Base-by-base conservation (phyloP, 768 basidiomycete genomes). In the Dictyophora rubrovolvata region DNA sequence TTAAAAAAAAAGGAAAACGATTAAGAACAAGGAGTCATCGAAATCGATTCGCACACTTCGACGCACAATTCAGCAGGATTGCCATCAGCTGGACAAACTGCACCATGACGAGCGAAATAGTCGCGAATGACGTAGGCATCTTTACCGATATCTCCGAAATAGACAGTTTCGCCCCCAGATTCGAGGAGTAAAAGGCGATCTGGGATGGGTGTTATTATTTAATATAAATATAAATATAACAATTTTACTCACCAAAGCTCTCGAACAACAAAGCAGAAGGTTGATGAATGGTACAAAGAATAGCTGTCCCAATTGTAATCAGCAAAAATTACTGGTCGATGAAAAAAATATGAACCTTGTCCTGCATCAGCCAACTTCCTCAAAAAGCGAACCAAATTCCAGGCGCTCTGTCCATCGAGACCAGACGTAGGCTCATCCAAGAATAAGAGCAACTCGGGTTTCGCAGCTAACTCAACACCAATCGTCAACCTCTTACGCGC, bases 221-320 rank as follows among this genome's bases (percentile, higher is more conserved):
- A 42, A 83, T n/a, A 22, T 20, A 11, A n/a, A 2, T 22, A 21
- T 18, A 48, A 53, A 0, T 23, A n/a, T 18, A 33, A 46, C 18
- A 35, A 28, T n/a, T 16, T 8, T 14, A 37, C 59, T 23, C 79
- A 63, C 87, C 93, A 64, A 96, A 94, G 65, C 84, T 84, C 69
- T 92, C 86, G 71, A 95, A 94, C 1, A 95, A 74, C 18, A 91
- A 77, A 2, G 89, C 83, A 2, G 89, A 90, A 2, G 91, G 91
- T 63, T 93, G 91, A 62, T 92, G 90, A 64, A 93, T 91, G 3
- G 89, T 94, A 71, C 90, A 93, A 14, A 94, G 78, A 65, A 93
- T 93, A 48, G 89, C 87, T 51, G 46, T 9, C 17, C 35, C 2
- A 48, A 49, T 57, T 61, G 16, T 63, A 53, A 59, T 21, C 8